Conservation (phyloP, 768 basidiomycete genomes). For the Tricholoma furcatifolium region DNA sequence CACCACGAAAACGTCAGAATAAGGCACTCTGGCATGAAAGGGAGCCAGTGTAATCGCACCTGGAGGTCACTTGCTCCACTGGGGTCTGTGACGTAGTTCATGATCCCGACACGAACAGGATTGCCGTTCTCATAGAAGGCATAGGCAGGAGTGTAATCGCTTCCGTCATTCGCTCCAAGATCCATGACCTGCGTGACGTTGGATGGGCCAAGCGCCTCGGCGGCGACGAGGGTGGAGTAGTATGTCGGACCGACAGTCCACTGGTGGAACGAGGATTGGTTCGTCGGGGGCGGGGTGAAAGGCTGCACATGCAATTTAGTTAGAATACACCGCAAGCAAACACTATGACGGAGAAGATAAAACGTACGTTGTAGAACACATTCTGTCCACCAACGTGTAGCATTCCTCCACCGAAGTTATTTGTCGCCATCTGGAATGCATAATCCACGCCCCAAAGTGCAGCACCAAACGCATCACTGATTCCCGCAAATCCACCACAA, state of each 20-base stretch:
- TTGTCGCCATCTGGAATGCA: conserved; percentile 53
- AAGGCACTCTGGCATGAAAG: too few relatives aligned
- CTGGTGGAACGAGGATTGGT: conserved; percentile 55
- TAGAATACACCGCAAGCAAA: background rate
- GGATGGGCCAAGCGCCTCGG: conserved; percentile 64
- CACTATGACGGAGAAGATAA: conserved; percentile 52
- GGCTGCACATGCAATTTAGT: conserved; percentile 14
- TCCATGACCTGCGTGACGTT: conserved; percentile 67
- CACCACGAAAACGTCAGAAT: too few relatives aligned
- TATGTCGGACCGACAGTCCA: conserved; percentile 80
- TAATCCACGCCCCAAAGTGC: conserved; percentile 68
- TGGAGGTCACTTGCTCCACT: conserved; percentile 52
- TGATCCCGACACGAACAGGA: conserved; percentile 58
- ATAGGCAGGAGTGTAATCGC: conserved; percentile 61
- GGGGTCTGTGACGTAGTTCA: conserved; percentile 69
- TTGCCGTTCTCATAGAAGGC: conserved; percentile 70
- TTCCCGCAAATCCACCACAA: conserved; percentile 66
- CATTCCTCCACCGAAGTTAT: conserved; percentile 50
- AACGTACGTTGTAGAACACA: conserved; percentile 63
- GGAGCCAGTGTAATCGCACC: background rate
- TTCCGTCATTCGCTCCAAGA: conserved; percentile 48
- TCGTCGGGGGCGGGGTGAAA: conserved; percentile 33
- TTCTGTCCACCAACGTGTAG: conserved; percentile 64
- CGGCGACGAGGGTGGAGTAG: conserved; percentile 68
- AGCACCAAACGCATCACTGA: conserved; percentile 61